A percentile compares a stretch with the other conserved stretches of the same genome.
These are phyloP conservation scores for Euphorbia pulcherrima DNA, from an alignment of 345 rosid species.

Conservation along the genomic window DNA sequence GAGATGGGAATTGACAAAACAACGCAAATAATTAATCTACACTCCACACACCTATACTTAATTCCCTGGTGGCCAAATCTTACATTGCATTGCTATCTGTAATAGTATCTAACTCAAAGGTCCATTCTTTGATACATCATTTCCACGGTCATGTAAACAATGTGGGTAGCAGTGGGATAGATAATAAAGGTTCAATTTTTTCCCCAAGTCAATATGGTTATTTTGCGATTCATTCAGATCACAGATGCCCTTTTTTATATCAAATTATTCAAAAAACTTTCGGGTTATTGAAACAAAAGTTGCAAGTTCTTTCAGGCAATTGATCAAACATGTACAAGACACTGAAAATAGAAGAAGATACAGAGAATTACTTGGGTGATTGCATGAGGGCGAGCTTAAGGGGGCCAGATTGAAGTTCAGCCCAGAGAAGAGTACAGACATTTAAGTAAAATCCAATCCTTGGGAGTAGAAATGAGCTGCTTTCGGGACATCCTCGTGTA, in stretches of 20 bases:
- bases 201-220: too few species aligned
- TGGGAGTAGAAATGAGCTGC: constrained; percentile 84
- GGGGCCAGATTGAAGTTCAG: constrained; percentile 81
- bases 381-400: constrained; percentile 83
- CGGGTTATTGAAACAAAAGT: too few species aligned
- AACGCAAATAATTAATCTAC: too few species aligned
- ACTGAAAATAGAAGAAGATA: neutral
- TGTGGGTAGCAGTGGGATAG: neutral
- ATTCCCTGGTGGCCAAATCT: too few species aligned
- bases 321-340: constrained; percentile 44
- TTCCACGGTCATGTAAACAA: neutral
- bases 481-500: constrained; percentile 85
- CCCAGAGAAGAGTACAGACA: constrained; percentile 85
- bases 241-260: too few species aligned
- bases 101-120: too few species aligned
- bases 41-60: too few species aligned
- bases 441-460: constrained; percentile 75
- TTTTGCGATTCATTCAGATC: too few species aligned
- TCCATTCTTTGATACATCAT: neutral
- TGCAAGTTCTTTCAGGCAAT: constrained; percentile 29
- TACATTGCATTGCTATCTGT: too few species aligned
- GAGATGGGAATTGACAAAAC: too few species aligned
- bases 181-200: too few species aligned
- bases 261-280: too few species aligned
- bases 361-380: constrained; percentile 45